Percentiles rank a stretch among this genome's conserved stretches.
phyloP scores from a whole-genome alignment of 257 asterid genomes.

The Eucommia ulmoides region DNA sequence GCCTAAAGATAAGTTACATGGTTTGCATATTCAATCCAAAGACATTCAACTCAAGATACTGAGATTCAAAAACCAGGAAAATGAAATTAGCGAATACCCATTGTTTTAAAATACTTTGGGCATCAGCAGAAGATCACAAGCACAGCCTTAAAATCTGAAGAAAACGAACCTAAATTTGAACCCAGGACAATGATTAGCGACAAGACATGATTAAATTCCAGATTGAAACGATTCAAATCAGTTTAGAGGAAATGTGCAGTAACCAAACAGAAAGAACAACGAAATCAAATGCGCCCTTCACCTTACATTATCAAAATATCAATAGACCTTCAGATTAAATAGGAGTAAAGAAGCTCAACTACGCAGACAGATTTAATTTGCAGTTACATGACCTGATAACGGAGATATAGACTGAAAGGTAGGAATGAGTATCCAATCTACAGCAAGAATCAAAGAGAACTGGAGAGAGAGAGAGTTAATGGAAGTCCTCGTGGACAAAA shows the following conservation, averaged over 20 bases:
- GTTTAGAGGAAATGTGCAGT: slow-evolving; percentile 20
- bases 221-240: slow-evolving; percentile 12
- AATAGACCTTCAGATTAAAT: slow-evolving; percentile 2
- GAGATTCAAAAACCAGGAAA: slow-evolving; percentile 5
- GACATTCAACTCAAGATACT: slow-evolving; percentile 5
- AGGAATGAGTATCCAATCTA: too few relatives aligned
- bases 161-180: not conserved
- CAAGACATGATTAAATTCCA: slow-evolving; percentile 22
- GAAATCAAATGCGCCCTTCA: slow-evolving; percentile 12
- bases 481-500: too few relatives aligned
- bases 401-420: not conserved
- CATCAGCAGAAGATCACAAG: not conserved
- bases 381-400: not conserved
- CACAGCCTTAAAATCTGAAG: not conserved
- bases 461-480: too few relatives aligned
- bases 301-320: slow-evolving; percentile 18
- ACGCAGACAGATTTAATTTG: not conserved
- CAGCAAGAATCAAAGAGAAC: too few relatives aligned
- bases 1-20: slow-evolving; percentile 19
- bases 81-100: slow-evolving; percentile 33
- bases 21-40: slow-evolving; percentile 3
- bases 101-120: not conserved
- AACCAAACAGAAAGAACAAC: slow-evolving; percentile 5
- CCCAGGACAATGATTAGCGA: slow-evolving; percentile 17
- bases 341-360: not conserved